Evolutionary conservation across 2,329 filamentous ascomycete species (phyloP).

Genomic region (Neonectria coccinea): DNA sequence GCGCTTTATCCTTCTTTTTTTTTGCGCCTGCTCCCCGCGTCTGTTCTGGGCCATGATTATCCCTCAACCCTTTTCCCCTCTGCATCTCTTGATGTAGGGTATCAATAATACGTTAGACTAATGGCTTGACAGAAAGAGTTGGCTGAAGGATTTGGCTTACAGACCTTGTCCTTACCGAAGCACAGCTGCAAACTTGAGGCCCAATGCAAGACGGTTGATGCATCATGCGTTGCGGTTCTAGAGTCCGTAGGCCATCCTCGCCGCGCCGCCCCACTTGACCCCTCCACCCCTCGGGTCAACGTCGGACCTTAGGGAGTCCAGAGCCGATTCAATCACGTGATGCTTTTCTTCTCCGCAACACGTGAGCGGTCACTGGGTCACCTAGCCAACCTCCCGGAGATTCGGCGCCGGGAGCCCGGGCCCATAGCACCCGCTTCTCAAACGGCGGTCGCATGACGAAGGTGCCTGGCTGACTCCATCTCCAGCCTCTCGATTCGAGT

Average conservation of each 20-base stretch:
- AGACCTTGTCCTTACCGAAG: slow-evolving; percentile 8
- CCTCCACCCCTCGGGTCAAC: slow-evolving; percentile 31
- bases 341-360: slow-evolving; percentile 15
- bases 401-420: slow-evolving; percentile 39
- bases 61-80: slow-evolving; percentile 20
- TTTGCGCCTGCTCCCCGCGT: slow-evolving; percentile 3
- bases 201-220: slow-evolving; percentile 1
- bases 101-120: slow-evolving; percentile 29
- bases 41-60: slow-evolving; percentile 23
- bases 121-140: slow-evolving; percentile 14
- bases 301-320: slow-evolving; percentile 6
- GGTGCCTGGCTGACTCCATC: slow-evolving; percentile 28
- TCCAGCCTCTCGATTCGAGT: slow-evolving; percentile 26
- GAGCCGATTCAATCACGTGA: slow-evolving; percentile 7
- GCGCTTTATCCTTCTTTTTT: slow-evolving; percentile 14
- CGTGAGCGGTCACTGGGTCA: slow-evolving; percentile 32
- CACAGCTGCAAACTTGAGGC: slow-evolving; percentile 6
- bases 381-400: slow-evolving; percentile 34
- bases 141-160: slow-evolving; percentile 12
- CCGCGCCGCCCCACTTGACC: slow-evolving; percentile 15
- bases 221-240: slow-evolving; percentile 6
- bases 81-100: slow-evolving; percentile 22
- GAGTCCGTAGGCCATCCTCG: slow-evolving; percentile 4
- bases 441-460: slow-evolving; percentile 43
- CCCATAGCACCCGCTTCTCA: slow-evolving; percentile 36